These are phyloP conservation scores for Glaciozyma martinii DNA, from an alignment of 768 basidiomycete genomes.

Conservation along the genomic window DNA sequence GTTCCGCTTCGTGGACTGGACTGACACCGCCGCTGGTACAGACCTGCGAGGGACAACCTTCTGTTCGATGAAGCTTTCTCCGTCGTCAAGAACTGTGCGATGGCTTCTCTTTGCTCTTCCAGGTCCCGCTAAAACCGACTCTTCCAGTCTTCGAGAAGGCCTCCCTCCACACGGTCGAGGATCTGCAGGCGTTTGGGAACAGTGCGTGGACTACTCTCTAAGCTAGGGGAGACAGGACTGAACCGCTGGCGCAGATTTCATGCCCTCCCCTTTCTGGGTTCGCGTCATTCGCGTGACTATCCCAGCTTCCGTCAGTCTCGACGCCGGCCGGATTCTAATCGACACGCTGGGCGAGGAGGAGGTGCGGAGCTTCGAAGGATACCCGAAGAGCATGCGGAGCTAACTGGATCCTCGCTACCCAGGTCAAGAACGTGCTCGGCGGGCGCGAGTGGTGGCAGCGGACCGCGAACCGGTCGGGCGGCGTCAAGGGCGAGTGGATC, in stretches of 20 bases:
- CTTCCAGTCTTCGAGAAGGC: constrained; percentile 4
- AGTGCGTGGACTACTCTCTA: not conserved
- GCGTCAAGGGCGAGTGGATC: constrained; percentile 44
- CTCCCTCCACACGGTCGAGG: constrained; percentile 55
- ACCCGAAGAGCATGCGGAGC: constrained; percentile 4
- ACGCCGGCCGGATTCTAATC: constrained; percentile 23
- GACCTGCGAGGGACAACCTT: constrained; percentile 53
- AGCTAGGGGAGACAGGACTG: too few species aligned
- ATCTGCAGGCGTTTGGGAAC: constrained; percentile 48
- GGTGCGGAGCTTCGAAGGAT: not conserved
- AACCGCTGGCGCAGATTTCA: constrained; percentile 24
- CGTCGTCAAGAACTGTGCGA: constrained; percentile 58
- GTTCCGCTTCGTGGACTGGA: not conserved
- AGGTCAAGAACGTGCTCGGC: constrained; percentile 58
- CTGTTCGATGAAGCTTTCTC: constrained; percentile 66
- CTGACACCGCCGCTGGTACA: constrained; percentile 15
- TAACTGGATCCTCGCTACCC: too few species aligned
- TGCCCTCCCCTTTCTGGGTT: constrained; percentile 42
- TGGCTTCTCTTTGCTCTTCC: not conserved
- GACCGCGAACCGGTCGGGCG: constrained; percentile 60
- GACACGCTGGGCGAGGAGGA: constrained; percentile 24
- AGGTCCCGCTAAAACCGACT: constrained; percentile 33
- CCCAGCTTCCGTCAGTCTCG: constrained; percentile 35
- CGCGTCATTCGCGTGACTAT: constrained; percentile 41
- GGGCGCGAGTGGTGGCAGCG: constrained; percentile 94